Percentiles rank a stretch among this genome's conserved stretches.
phyloP scores from a whole-genome alignment of 2,329 filamentous ascomycete species.

The Pezicula neosporulosa region DNA sequence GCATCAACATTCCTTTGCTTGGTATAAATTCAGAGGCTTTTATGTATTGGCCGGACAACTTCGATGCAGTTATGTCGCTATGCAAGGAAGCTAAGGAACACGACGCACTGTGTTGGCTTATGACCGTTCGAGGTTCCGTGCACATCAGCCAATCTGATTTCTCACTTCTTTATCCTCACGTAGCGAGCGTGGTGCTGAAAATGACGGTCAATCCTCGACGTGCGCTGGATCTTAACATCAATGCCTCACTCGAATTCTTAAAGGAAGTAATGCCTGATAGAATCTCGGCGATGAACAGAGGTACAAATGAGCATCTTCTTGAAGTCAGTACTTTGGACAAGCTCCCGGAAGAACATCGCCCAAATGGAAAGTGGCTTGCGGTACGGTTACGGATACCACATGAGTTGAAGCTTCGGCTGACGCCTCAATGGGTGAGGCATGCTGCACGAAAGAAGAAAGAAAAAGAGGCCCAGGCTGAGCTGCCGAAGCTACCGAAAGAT shows the following conservation, averaged over 20 bases:
- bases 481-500: conserved; percentile 30
- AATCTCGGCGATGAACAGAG: conserved; percentile 45
- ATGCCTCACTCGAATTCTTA: conserved; percentile 60
- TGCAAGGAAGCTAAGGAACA: conserved; percentile 51
- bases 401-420: conserved; percentile 49
- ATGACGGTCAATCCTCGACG: conserved; percentile 59
- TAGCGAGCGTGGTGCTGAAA: conserved; percentile 57
- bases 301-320: conserved; percentile 51
- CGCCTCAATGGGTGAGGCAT: conserved; percentile 6
- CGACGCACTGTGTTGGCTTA: conserved; percentile 44
- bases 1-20: conserved; percentile 51
- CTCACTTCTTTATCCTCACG: conserved; percentile 56
- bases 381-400: conserved; percentile 54
- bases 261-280: conserved; percentile 45
- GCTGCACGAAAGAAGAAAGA: conserved; percentile 35
- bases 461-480: conserved; percentile 27
- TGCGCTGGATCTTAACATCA: conserved; percentile 61
- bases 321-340: conserved; percentile 35
- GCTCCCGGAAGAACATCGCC: conserved; percentile 49
- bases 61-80: conserved; percentile 51
- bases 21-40: conserved; percentile 66
- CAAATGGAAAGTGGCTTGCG: conserved; percentile 56
- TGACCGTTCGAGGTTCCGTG: conserved; percentile 55
- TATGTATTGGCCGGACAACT: conserved; percentile 67
- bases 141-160: conserved; percentile 67